Percentiles rank a stretch among this genome's conserved stretches.
phyloP scores from a whole-genome alignment of 2,329 filamentous ascomycete species.

The Paraphaeosphaeria sporulosa region DNA sequence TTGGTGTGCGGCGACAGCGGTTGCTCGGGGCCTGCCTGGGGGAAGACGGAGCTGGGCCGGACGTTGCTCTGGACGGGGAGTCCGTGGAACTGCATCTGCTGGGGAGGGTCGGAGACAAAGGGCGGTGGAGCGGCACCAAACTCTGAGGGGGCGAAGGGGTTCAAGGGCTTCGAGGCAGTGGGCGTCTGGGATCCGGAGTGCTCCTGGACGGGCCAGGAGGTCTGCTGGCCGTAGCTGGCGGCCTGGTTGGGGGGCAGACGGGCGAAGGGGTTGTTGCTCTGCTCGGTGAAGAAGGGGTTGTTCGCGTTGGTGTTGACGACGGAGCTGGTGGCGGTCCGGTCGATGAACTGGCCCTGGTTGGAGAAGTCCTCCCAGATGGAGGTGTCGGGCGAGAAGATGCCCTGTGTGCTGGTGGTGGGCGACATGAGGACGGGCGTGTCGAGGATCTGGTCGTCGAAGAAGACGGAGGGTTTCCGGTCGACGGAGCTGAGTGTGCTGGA shows the following conservation, averaged over 20 bases:
- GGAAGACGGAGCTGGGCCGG: conserved; percentile 60
- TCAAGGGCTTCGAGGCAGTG: conserved; percentile 75
- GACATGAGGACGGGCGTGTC: conserved; percentile 57
- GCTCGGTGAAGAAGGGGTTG: conserved; percentile 58
- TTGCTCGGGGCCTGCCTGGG: conserved; percentile 49
- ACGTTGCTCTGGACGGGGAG: conserved; percentile 49
- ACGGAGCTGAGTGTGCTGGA: conserved; percentile 44
- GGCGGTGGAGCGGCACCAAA: conserved; percentile 56
- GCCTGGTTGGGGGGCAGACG: conserved; percentile 62
- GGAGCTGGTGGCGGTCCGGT: conserved; percentile 46
- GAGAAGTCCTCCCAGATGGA: conserved; percentile 58
- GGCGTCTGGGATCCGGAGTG: conserved; percentile 77
- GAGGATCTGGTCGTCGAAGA: conserved; percentile 58
- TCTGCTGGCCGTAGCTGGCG: conserved; percentile 56
- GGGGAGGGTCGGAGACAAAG: conserved; percentile 53
- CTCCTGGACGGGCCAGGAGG: conserved; percentile 68
- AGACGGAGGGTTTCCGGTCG: conserved; percentile 49
- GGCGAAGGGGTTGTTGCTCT: conserved; percentile 68
- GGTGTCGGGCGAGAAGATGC: conserved; percentile 62
- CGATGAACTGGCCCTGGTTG: conserved; percentile 45
- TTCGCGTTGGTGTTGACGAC: conserved; percentile 52
- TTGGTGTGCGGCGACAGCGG: conserved; percentile 70
- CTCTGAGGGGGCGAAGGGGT: conserved; percentile 63
- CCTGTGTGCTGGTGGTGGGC: conserved; percentile 56
- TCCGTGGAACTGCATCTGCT: conserved; percentile 49